Evolutionary conservation across 306 rosid species (phyloP).

Genomic region (Medicago arabica): DNA sequence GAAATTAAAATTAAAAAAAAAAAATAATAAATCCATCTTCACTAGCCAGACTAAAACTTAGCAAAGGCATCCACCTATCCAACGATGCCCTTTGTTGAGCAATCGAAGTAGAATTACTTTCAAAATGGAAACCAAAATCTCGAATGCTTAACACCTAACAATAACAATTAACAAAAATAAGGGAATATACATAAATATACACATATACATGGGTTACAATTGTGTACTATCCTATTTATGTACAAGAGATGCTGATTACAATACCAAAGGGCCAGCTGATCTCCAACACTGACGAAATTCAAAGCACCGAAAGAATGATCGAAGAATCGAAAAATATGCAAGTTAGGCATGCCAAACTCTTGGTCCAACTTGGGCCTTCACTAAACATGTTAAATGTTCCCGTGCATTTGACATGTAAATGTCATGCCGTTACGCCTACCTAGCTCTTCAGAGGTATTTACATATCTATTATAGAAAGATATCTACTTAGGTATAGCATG

Average conservation of each 20-base stretch:
- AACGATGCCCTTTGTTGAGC: neutral
- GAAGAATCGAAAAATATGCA: constrained; percentile 33
- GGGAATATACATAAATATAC: constrained; percentile 2
- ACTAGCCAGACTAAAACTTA: no score
- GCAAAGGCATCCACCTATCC: no score
- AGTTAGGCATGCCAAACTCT: constrained; percentile 33
- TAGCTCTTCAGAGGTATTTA: constrained; percentile 35
- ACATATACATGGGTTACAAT: constrained; percentile 28
- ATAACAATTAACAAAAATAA: neutral
- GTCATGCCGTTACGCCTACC: constrained; percentile 36
- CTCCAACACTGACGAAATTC: constrained; percentile 19
- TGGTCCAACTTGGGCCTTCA: constrained; percentile 24
- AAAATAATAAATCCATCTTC: no score
- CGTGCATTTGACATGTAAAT: constrained; percentile 24
- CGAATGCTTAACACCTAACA: neutral
- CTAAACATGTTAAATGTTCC: constrained; percentile 25
- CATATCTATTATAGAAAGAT: no score
- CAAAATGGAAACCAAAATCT: constrained; percentile 4
- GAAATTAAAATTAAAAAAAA: no score
- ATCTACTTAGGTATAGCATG: constrained; percentile 40
- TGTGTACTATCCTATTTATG: constrained; percentile 38
- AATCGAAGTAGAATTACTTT: neutral
- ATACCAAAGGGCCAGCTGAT: constrained; percentile 7
- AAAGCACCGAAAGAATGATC: constrained; percentile 32
- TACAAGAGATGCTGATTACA: constrained; percentile 23